phyloP scores from a whole-genome alignment of 75 land plant genomes.

The Selaginella tamariscina region DNA sequence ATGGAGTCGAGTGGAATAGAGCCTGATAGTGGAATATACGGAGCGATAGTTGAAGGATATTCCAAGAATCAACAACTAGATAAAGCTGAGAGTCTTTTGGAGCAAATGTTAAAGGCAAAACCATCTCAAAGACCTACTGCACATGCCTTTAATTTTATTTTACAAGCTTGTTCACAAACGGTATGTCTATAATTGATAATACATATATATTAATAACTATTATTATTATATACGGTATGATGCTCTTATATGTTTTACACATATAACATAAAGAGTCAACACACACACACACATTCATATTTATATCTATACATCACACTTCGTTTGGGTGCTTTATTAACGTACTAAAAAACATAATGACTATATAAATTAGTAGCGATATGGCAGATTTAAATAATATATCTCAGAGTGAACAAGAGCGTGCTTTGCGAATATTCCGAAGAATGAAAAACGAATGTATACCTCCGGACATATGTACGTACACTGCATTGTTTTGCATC shows the following conservation, averaged over 20 bases:
- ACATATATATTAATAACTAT: too few species aligned
- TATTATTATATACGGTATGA: too few species aligned
- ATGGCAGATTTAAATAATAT: too few species aligned
- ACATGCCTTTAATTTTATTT: not conserved
- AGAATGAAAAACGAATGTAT: slow-evolving; percentile 21
- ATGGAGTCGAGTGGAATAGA: not conserved
- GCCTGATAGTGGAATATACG: not conserved
- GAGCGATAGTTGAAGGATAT: not conserved
- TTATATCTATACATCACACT: too few species aligned
- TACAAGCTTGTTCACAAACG: not conserved
- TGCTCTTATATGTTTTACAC: too few species aligned
- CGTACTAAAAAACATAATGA: too few species aligned
- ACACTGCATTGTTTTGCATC: slow-evolving; percentile 21
- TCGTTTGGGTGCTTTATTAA: too few species aligned
- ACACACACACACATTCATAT: too few species aligned
- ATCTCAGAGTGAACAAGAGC: slow-evolving; percentile 24
- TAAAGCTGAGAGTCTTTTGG: not conserved
- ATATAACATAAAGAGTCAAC: too few species aligned
- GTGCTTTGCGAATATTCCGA: slow-evolving; percentile 26
- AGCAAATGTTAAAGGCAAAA: not conserved
- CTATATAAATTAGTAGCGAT: too few species aligned
- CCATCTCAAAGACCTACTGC: not conserved
- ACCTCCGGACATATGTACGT: slow-evolving; percentile 28
- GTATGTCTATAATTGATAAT: too few species aligned
- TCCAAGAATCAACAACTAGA: not conserved